Percentiles rank a stretch among this genome's conserved stretches.
Evolutionary conservation across 2,329 filamentous ascomycete species (phyloP).

Genomic region (Fonsecaea nubica): DNA sequence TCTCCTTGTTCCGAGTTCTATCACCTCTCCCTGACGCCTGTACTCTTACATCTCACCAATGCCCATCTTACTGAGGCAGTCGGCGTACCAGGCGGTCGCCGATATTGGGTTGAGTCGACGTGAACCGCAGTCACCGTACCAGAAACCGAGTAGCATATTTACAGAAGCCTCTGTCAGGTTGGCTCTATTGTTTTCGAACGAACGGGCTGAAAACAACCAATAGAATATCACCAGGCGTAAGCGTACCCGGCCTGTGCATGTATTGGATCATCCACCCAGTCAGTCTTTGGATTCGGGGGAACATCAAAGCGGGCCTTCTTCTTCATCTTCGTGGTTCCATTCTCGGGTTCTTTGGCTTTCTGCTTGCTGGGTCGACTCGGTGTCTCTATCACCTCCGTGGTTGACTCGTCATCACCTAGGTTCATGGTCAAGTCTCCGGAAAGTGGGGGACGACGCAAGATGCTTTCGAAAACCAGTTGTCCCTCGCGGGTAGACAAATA

Average conservation of each 20-base stretch:
- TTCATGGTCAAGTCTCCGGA: not conserved
- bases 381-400: constrained; percentile 18
- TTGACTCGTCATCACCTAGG: constrained; percentile 8
- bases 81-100: too few species aligned
- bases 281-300: not conserved
- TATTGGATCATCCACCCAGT: not conserved
- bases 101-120: too few species aligned
- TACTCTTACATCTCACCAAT: too few species aligned
- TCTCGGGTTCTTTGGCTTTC: not conserved
- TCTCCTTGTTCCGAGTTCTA: too few species aligned
- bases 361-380: constrained; percentile 17
- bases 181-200: not conserved
- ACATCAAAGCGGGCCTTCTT: constrained; percentile 15
- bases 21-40: too few species aligned
- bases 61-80: too few species aligned
- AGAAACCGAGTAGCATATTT: not conserved
- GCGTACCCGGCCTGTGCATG: constrained; percentile 12
- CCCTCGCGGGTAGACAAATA: constrained; percentile 18
- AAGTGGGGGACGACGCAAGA: constrained; percentile 11
- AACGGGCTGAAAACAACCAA: not conserved
- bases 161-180: not conserved
- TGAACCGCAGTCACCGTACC: too few species aligned
- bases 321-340: constrained; percentile 3
- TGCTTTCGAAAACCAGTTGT: constrained; percentile 26
- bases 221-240: constrained; percentile 8